Conservation (phyloP, 768 basidiomycete genomes). For the Boletus tylopilopsis region DNA sequence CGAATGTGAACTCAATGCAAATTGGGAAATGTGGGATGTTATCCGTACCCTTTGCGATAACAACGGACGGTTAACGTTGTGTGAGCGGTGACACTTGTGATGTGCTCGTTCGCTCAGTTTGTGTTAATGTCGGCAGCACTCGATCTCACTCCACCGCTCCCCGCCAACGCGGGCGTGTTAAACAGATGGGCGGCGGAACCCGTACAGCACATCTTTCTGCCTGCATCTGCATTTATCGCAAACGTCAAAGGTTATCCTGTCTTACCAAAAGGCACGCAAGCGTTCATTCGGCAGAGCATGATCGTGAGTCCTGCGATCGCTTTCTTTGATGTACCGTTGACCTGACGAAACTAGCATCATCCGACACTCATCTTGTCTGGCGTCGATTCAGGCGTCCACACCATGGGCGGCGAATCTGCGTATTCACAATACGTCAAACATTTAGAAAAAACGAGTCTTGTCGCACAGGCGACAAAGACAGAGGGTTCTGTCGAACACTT, state of each 20-base stretch:
- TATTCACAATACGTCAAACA: slow-evolving; percentile 89
- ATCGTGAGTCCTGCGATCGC: slow-evolving; percentile 49
- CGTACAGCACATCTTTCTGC: slow-evolving; percentile 83
- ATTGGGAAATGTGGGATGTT: slow-evolving; percentile 99
- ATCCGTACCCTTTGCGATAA: slow-evolving; percentile 90
- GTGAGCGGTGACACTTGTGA: slow-evolving; percentile 55
- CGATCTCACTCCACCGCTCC: slow-evolving; percentile 87
- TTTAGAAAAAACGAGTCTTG: slow-evolving; percentile 73
- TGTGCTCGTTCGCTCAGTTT: background rate
- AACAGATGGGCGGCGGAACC: slow-evolving; percentile 93
- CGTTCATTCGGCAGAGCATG: slow-evolving; percentile 87
- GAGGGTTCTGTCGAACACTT: slow-evolving; percentile 84
- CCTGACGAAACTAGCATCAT: slow-evolving; percentile 55
- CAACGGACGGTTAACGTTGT: slow-evolving; percentile 64
- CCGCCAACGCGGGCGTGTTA: slow-evolving; percentile 69
- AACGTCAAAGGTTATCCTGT: slow-evolving; percentile 98
- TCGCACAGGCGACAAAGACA: slow-evolving; percentile 58
- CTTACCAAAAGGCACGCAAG: slow-evolving; percentile 87
- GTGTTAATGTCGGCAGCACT: slow-evolving; percentile 55
- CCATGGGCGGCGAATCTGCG: slow-evolving; percentile 76
- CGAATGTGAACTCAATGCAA: slow-evolving; percentile 61
- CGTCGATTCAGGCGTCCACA: slow-evolving; percentile 61
- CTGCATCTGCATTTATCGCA: slow-evolving; percentile 88
- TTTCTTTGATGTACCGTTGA: slow-evolving; percentile 15
- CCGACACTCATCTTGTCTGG: slow-evolving; percentile 83